Conservation (phyloP, 805 yeast species). For the Lachancea lanzarotensis region DNA sequence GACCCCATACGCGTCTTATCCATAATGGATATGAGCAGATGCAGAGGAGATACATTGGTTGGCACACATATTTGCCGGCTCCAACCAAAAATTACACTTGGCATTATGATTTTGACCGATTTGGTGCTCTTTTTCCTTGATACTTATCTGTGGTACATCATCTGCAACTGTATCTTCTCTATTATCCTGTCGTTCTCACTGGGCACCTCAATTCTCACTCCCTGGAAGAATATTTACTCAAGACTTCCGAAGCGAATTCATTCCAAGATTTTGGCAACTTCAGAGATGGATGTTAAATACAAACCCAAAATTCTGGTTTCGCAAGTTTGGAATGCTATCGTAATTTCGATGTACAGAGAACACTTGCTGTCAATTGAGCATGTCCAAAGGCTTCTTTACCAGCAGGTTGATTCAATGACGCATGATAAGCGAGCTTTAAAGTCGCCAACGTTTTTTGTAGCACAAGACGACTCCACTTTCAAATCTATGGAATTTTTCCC, state of each 20-base stretch:
- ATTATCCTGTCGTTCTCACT: constrained; percentile 62
- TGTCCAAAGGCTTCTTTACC: constrained; percentile 59
- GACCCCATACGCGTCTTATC: constrained; percentile 70
- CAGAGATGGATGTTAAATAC: constrained; percentile 41
- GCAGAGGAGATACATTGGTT: constrained; percentile 54
- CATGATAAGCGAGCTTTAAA: constrained; percentile 40
- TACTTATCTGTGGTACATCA: constrained; percentile 79
- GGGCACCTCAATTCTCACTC: constrained; percentile 82
- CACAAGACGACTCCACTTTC: constrained; percentile 71
- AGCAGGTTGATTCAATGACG: constrained; percentile 35
- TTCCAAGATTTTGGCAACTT: constrained; percentile 56
- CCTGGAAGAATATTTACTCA: constrained; percentile 78
- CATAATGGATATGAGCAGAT: constrained; percentile 45
- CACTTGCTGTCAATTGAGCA: constrained; percentile 71
- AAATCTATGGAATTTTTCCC: constrained; percentile 49
- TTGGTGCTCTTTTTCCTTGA: constrained; percentile 67
- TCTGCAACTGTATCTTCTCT: constrained; percentile 71
- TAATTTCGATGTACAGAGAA: constrained; percentile 75
- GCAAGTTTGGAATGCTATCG: constrained; percentile 78
- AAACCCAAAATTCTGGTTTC: constrained; percentile 54
- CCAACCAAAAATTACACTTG: constrained; percentile 53
- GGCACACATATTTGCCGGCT: constrained; percentile 47
- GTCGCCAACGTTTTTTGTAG: constrained; percentile 73
- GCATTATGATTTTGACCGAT: constrained; percentile 52
- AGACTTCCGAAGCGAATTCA: constrained; percentile 69